Evolutionary conservation across 202 grass and related monocot species (phyloP).

Genomic region (Schoenoplectus tabernaemontani): DNA sequence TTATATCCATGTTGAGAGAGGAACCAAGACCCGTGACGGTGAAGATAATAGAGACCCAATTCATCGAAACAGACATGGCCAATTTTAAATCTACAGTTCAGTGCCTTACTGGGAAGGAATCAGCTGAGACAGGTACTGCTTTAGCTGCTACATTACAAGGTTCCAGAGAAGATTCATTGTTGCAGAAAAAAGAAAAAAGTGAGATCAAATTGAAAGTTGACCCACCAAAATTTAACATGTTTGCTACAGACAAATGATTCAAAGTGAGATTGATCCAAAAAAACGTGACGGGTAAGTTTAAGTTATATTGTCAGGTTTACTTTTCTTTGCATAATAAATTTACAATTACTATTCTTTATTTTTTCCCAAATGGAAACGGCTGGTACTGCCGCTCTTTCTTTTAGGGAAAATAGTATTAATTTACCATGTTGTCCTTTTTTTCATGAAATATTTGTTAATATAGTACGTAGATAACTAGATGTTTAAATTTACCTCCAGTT

Average conservation of each 20-base stretch:
- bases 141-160: not conserved
- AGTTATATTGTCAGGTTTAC: not conserved
- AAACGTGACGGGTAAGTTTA: not conserved
- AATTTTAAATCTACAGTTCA: constrained; percentile 29
- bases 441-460: not conserved
- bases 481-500: not conserved
- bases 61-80: constrained; percentile 25
- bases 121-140: not conserved
- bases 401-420: not conserved
- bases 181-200: not conserved
- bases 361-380: not conserved
- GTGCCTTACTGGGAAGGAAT: constrained; percentile 19
- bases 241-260: not conserved
- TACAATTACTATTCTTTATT: not conserved
- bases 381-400: not conserved
- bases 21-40: constrained; percentile 8
- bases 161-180: not conserved
- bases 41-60: constrained; percentile 33
- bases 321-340: not conserved
- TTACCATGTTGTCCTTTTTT: not conserved
- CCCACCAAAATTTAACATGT: not conserved
- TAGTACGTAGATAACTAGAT: not conserved
- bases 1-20: constrained; percentile 17
- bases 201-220: not conserved
- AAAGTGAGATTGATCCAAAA: not conserved